phyloP scores from a whole-genome alignment of 2,329 filamentous ascomycete species.

The Cladosporium sp. region DNA sequence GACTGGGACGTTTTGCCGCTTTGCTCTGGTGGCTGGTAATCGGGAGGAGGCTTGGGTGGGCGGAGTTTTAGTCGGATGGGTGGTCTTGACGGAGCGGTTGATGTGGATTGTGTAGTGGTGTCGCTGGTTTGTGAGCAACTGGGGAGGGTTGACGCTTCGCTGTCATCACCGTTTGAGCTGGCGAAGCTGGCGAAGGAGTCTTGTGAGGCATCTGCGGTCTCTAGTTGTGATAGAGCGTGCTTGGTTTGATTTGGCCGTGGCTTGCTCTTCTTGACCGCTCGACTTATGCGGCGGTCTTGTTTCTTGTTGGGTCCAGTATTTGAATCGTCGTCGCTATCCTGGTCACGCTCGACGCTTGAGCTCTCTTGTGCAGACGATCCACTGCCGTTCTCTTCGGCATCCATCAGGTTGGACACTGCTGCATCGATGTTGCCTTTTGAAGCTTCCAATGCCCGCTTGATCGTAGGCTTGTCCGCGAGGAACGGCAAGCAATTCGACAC shows the following conservation, averaged over 20 bases:
- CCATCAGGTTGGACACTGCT: slow-evolving; percentile 56
- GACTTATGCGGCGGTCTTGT: slow-evolving; percentile 49
- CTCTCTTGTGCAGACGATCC: slow-evolving; percentile 47
- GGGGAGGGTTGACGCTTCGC: slow-evolving; percentile 36
- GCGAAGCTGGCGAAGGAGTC: slow-evolving; percentile 40
- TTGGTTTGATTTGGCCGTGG: slow-evolving; percentile 31
- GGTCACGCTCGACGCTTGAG: slow-evolving; percentile 55
- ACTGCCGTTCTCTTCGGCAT: slow-evolving; percentile 48
- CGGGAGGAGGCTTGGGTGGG: slow-evolving; percentile 35
- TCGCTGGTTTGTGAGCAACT: slow-evolving; percentile 30
- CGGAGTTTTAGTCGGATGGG: slow-evolving; percentile 39
- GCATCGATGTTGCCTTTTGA: slow-evolving; percentile 57
- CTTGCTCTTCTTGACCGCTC: slow-evolving; percentile 43
- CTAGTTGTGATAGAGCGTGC: slow-evolving; percentile 37
- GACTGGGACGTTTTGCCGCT: slow-evolving; percentile 33
- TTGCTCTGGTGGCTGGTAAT: slow-evolving; percentile 5
- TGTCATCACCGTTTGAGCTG: slow-evolving; percentile 32
- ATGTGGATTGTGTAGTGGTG: slow-evolving; percentile 9
- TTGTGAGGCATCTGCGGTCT: slow-evolving; percentile 35
- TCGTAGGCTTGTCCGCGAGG: slow-evolving; percentile 52
- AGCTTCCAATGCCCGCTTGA: slow-evolving; percentile 56
- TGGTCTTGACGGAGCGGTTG: slow-evolving; percentile 17
- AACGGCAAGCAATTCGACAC: slow-evolving; percentile 56
- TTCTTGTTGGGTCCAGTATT: slow-evolving; percentile 55
- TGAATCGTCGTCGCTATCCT: slow-evolving; percentile 53